Conservation (phyloP, 106 monocot species). For the Dioscorea dumetorum region DNA sequence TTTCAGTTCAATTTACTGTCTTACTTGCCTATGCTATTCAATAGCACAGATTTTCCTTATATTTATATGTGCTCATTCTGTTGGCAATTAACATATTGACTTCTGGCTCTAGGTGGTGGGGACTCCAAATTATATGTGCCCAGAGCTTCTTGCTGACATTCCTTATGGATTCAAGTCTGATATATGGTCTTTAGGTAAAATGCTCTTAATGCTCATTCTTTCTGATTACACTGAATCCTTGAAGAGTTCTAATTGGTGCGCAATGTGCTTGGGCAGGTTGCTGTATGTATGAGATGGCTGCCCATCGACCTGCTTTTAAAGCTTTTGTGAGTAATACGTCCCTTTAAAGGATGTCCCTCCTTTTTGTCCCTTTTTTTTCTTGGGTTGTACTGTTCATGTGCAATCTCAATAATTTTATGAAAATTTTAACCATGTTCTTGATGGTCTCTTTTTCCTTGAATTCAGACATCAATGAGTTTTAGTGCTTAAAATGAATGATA, state of each 20-base stretch:
- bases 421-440: too few relatives aligned
- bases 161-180: constrained; percentile 99
- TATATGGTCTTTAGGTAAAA: constrained; percentile 95
- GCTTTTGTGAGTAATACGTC: constrained; percentile 74
- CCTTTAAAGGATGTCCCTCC: neutral
- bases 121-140: constrained; percentile 99
- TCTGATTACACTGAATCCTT: neutral
- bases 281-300: constrained; percentile 99
- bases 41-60: too few relatives aligned
- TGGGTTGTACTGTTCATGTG: too few relatives aligned
- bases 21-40: too few relatives aligned
- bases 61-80: neutral
- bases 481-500: too few relatives aligned
- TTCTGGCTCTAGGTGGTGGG: constrained; percentile 75
- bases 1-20: too few relatives aligned
- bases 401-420: too few relatives aligned
- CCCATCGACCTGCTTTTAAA: constrained; percentile 98
- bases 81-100: neutral
- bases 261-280: constrained; percentile 47
- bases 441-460: too few relatives aligned
- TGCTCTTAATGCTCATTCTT: neutral
- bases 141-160: constrained; percentile 96
- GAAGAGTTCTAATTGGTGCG: neutral
- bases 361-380: too few relatives aligned
- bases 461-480: too few relatives aligned